Percentiles rank a stretch among this genome's conserved stretches.
These are phyloP conservation scores for Boechera stricta DNA, from an alignment of 345 rosid genomes.

Conservation along the genomic window DNA sequence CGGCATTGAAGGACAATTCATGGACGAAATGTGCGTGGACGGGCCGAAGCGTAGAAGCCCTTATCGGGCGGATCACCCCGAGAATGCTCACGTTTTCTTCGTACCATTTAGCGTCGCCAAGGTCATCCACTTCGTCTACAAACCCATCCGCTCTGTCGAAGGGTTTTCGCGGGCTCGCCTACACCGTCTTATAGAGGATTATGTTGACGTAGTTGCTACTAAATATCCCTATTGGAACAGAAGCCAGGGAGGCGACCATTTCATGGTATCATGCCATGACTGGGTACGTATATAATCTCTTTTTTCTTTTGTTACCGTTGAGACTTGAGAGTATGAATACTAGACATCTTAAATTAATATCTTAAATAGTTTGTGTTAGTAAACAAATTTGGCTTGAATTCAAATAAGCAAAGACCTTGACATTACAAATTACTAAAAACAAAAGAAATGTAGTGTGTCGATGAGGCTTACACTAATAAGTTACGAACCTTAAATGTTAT, in stretches of 20 bases:
- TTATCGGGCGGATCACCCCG: slow-evolving; percentile 52
- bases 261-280: slow-evolving; percentile 73
- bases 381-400: background rate
- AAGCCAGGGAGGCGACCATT: slow-evolving; percentile 69
- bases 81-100: slow-evolving; percentile 59
- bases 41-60: slow-evolving; percentile 45
- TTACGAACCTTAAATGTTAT: background rate
- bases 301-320: background rate
- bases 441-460: background rate
- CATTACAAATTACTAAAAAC: no score
- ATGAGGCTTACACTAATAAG: background rate
- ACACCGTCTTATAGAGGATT: slow-evolving; percentile 62
- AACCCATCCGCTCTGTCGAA: slow-evolving; percentile 48
- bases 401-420: background rate
- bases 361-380: background rate
- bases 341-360: background rate
- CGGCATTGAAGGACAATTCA: slow-evolving; percentile 70
- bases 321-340: background rate
- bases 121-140: slow-evolving; percentile 56
- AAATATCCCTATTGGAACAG: slow-evolving; percentile 65
- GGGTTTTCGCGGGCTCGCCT: slow-evolving; percentile 58
- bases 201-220: slow-evolving; percentile 47
- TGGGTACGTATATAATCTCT: slow-evolving; percentile 55
- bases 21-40: slow-evolving; percentile 59
- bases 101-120: slow-evolving; percentile 65